Evolutionary conservation across 305 asterid species (phyloP), one percentile per base, ranked within the genome.

Genomic region (Solanum hybrid): DNA sequence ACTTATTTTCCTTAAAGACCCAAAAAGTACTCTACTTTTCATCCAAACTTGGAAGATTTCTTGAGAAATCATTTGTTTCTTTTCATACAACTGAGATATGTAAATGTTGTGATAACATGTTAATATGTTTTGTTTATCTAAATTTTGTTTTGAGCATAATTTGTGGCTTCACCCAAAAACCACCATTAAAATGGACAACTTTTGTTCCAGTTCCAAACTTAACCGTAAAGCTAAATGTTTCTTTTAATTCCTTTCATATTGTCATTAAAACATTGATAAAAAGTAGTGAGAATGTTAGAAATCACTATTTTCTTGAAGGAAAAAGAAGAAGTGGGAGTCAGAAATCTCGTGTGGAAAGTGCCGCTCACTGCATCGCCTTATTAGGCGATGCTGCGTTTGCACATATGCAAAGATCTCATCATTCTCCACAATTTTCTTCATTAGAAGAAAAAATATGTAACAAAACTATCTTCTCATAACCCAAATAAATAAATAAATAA

Each of bases 301-400:
- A 69, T 24, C 32, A 24, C 32, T 5, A 12, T 10, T 69, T 4
- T 2, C 31, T 26, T 27, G 9, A 24, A 11, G 76, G 0, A 24
- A 56, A 10, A 69, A 24, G 17, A 69, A n/a, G 32, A 26, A 60
- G 34, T 9, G 32, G 35, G 31, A 69, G 90, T 88, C 88, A 88
- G 90, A 88, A 88, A 88, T 88, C 90, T 88, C 90, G 88, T 88
- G 90, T 88, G 90, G 90, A 88, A 88, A 81, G 84, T 88, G 88
- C 90, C 90, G 84, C 90, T 88, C 90, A 88, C 77, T 88, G 90
- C 90, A 88, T 19, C 90, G 71, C 78, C 42, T 11, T 29, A 73
- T 71, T 8, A 5, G 71, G 29, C 19, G 84, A 66, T 88, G 37
- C 90, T 81, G 90, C 88, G 81, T 66, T 88, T 88, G 88, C 90